Conservation (phyloP, 106 monocot genomes). For the Platanthera zijinensis region DNA sequence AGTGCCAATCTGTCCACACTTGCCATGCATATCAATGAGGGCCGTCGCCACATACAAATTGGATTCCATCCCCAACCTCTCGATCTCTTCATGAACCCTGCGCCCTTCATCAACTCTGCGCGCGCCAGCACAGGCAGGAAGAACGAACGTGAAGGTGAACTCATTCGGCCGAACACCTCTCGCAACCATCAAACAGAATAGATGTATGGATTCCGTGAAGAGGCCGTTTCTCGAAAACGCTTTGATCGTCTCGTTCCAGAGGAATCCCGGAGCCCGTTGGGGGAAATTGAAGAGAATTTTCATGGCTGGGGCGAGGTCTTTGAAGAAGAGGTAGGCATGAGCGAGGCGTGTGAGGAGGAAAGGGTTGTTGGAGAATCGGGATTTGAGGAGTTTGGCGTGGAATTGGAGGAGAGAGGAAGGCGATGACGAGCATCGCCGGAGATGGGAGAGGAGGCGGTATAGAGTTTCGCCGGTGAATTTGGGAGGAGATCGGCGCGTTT, state of each 20-base stretch:
- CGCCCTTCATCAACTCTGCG: constrained; percentile 14
- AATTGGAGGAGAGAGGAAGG: constrained; percentile 9
- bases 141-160: constrained; percentile 39
- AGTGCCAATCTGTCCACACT: constrained; percentile 20
- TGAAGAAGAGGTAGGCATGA: constrained; percentile 23
- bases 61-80: constrained; percentile 11
- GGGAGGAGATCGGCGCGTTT: not conserved
- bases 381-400: constrained; percentile 24
- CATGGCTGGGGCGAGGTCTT: constrained; percentile 7
- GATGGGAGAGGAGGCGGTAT: not conserved
- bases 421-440: not conserved
- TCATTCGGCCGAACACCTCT: constrained; percentile 26
- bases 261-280: constrained; percentile 18
- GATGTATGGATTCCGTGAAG: constrained; percentile 27
- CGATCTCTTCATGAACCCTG: constrained; percentile 22
- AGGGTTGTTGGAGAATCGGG: constrained; percentile 7
- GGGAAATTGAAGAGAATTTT: constrained; percentile 22
- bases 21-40: constrained; percentile 42
- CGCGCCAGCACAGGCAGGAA: constrained; percentile 30
- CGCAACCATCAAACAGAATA: constrained; percentile 23
- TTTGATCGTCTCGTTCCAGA: constrained; percentile 41
- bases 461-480: not conserved
- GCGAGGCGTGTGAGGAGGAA: constrained; percentile 37
- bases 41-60: constrained; percentile 41
- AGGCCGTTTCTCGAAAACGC: constrained; percentile 10